Evolutionary conservation across 495 filamentous ascomycete genomes (phyloP).

Genomic region (Astrothelium subdiscretum): DNA sequence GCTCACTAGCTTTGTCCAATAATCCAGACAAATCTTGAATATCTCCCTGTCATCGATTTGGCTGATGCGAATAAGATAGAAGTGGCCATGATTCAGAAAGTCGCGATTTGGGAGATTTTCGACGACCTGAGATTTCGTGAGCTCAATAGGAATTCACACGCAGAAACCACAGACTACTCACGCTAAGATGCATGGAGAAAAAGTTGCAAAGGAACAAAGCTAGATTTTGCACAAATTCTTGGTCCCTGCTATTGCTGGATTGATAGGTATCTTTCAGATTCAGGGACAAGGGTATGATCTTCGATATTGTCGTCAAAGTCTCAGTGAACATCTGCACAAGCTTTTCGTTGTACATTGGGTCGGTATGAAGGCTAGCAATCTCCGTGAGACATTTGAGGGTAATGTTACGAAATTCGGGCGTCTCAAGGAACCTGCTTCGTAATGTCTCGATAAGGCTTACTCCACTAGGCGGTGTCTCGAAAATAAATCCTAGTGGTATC

Average conservation of each 20-base stretch:
- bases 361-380: conserved; percentile 81
- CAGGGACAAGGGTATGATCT: conserved; percentile 77
- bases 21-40: conserved; percentile 98
- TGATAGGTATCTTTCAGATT: conserved; percentile 84
- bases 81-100: conserved; percentile 88
- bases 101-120: conserved; percentile 92
- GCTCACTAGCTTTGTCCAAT: conserved; percentile 98
- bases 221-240: conserved; percentile 95
- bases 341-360: conserved; percentile 80
- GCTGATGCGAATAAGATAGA: conserved; percentile 93
- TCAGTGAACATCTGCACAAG: conserved; percentile 95
- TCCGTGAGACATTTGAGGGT: conserved; percentile 95
- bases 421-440: conserved; percentile 75
- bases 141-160: neutral
- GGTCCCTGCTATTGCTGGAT: conserved; percentile 81
- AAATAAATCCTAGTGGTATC: conserved; percentile 97
- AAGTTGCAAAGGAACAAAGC: conserved; percentile 94
- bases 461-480: conserved; percentile 61
- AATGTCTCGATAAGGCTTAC: conserved; percentile 76
- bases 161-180: conserved; percentile 35
- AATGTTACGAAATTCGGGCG: conserved; percentile 88
- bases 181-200: conserved; percentile 80
- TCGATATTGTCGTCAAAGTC: conserved; percentile 75
- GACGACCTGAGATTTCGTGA: conserved; percentile 51
- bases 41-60: conserved; percentile 98